Conservation (phyloP, 176 grass and related monocot species). For the Oryza punctata region DNA sequence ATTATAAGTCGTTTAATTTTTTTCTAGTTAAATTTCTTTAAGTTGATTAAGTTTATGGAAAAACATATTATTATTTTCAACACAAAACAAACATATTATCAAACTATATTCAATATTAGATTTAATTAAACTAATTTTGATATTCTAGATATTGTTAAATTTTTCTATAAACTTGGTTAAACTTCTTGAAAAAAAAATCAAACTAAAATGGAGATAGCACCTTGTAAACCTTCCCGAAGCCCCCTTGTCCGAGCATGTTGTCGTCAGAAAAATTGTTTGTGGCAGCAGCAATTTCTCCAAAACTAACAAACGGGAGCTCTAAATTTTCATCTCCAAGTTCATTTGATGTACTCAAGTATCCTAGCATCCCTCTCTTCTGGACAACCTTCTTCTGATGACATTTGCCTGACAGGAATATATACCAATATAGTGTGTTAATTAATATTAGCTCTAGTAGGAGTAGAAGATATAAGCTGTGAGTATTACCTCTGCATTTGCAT, state of each 20-base stretch:
- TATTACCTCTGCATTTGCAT: constrained; percentile 36
- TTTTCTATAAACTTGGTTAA: no score
- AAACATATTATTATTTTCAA: no score
- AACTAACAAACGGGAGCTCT: constrained; percentile 46
- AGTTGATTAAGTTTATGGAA: no score
- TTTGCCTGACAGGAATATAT: neutral
- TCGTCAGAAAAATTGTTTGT: constrained; percentile 50
- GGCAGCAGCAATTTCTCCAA: constrained; percentile 40
- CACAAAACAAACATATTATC: no score
- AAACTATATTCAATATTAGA: no score
- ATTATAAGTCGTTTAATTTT: no score
- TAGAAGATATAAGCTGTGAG: neutral
- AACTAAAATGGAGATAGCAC: no score
- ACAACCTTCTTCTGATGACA: neutral
- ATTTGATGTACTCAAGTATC: constrained; percentile 2
- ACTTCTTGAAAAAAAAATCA: no score
- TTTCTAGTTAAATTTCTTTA: no score
- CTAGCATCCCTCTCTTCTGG: neutral
- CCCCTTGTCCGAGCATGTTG: constrained; percentile 51
- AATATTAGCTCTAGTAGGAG: neutral
- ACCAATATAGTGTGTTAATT: neutral
- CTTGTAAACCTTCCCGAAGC: constrained; percentile 57
- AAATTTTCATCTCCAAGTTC: constrained; percentile 34
- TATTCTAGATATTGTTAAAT: no score
- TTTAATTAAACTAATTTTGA: no score